Evolutionary conservation across 352 stramenopile species (phyloP).

Genomic region (Phytophthora multivora): DNA sequence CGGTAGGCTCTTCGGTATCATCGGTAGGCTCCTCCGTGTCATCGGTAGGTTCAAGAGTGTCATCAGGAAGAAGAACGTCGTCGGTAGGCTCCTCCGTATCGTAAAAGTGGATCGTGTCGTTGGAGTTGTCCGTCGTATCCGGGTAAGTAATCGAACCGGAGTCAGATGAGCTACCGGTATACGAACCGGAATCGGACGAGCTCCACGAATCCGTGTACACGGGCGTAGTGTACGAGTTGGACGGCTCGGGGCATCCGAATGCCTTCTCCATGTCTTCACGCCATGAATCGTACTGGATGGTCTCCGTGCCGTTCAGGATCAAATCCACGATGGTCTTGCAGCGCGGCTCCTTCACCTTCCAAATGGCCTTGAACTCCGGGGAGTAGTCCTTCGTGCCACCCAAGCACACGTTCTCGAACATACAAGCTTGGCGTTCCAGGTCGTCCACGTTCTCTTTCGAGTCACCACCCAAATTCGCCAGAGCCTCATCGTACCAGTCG

Average conservation of each 20-base stretch:
- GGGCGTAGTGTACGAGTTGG: constrained; percentile 13
- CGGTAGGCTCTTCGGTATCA: too few species aligned
- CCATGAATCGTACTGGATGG: constrained; percentile 43
- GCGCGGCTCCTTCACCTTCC: constrained; percentile 41
- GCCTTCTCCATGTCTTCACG: constrained; percentile 37
- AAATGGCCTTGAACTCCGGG: constrained; percentile 51
- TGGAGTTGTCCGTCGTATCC: constrained; percentile 5
- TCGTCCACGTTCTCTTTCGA: constrained; percentile 45
- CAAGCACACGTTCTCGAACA: constrained; percentile 62
- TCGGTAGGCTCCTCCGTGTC: not conserved
- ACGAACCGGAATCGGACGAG: constrained; percentile 5
- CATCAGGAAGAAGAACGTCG: not conserved
- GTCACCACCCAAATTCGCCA: constrained; percentile 39
- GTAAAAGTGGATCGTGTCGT: constrained; percentile 30
- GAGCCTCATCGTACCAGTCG: constrained; percentile 53
- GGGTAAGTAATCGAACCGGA: constrained; percentile 2
- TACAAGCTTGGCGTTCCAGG: constrained; percentile 59
- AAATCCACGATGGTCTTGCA: constrained; percentile 57
- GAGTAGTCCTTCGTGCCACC: constrained; percentile 53
- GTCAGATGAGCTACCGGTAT: not conserved
- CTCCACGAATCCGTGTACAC: constrained; percentile 2
- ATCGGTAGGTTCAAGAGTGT: not conserved
- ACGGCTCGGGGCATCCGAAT: constrained; percentile 48
- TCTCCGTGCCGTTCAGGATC: constrained; percentile 37
- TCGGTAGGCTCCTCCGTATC: not conserved